Conservation (phyloP, 1,139 yeast species). For the Taphrina pruni region DNA sequence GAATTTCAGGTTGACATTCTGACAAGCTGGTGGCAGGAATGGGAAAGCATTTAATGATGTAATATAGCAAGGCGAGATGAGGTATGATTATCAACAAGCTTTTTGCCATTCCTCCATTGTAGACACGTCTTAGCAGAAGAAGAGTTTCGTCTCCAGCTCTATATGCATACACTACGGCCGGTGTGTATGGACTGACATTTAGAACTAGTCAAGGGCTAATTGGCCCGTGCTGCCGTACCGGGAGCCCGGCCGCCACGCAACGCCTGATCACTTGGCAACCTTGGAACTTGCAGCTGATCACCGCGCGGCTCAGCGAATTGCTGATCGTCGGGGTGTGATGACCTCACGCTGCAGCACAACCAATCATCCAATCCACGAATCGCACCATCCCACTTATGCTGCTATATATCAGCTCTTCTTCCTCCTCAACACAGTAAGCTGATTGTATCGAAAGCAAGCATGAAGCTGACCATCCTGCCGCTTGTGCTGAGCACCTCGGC, state of each 20-base stretch:
- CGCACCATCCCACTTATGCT: not conserved
- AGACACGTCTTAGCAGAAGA: not conserved
- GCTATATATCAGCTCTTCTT: too few relatives aligned
- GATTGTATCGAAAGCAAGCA: not conserved
- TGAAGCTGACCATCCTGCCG: not conserved
- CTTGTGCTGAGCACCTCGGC: constrained; percentile 4
- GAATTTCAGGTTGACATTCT: not conserved
- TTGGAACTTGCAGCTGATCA: too few relatives aligned
- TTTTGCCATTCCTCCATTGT: not conserved
- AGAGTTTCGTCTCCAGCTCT: not conserved
- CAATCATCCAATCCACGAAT: not conserved
- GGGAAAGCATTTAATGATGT: constrained; percentile 2
- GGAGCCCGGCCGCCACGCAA: too few relatives aligned
- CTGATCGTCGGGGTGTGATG: constrained; percentile 1
- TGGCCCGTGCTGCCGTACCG: too few relatives aligned
- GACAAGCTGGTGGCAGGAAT: constrained; percentile 5
- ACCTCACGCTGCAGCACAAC: not conserved
- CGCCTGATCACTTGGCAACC: too few relatives aligned
- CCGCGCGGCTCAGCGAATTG: not conserved
- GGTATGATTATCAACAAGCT: not conserved
- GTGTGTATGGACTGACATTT: too few relatives aligned
- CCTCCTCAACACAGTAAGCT: too few relatives aligned
- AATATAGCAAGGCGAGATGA: not conserved
- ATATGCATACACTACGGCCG: too few relatives aligned
- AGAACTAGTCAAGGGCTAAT: too few relatives aligned